These are phyloP conservation scores for Pythium brassicae DNA, from an alignment of 352 stramenopile genomes.

Conservation along the genomic window DNA sequence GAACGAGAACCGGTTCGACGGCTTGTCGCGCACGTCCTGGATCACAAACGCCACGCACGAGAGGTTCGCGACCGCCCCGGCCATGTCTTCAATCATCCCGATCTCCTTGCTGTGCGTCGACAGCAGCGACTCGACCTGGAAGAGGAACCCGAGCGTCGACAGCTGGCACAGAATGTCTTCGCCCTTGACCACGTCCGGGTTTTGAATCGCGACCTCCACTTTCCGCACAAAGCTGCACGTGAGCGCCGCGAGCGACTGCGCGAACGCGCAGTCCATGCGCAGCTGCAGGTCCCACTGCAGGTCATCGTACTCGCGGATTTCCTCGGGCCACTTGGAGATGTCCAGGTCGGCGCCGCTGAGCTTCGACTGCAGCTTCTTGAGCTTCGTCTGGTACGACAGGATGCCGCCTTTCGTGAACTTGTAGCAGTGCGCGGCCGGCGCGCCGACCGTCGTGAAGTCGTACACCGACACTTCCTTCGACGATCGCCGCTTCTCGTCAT, in stretches of 20 bases:
- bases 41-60: conserved; percentile 84
- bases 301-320: conserved; percentile 80
- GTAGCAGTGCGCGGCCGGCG: conserved; percentile 75
- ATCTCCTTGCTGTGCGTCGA: conserved; percentile 95
- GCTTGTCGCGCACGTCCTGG: conserved; percentile 82
- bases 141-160: conserved; percentile 81
- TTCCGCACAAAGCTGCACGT: conserved; percentile 84
- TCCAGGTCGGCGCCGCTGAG: conserved; percentile 66
- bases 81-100: conserved; percentile 94
- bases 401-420: conserved; percentile 88
- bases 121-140: conserved; percentile 92
- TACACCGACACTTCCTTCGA: conserved; percentile 84
- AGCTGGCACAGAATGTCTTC: conserved; percentile 82
- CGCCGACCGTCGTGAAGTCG: conserved; percentile 84
- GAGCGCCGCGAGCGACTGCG: conserved; percentile 67
- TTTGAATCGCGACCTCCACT: conserved; percentile 79
- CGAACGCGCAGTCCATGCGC: conserved; percentile 78
- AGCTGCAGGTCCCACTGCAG: conserved; percentile 84
- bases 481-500: conserved; percentile 65
- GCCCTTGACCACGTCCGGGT: conserved; percentile 62
- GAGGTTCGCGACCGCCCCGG: conserved; percentile 73
- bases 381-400: conserved; percentile 65
- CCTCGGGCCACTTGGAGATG: conserved; percentile 73
- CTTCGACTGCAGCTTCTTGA: conserved; percentile 82
- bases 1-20: conserved; percentile 83